These are phyloP conservation scores for Chrysosphaeria jannelii DNA, from an alignment of 2,329 filamentous ascomycete species.

Conservation along the genomic window DNA sequence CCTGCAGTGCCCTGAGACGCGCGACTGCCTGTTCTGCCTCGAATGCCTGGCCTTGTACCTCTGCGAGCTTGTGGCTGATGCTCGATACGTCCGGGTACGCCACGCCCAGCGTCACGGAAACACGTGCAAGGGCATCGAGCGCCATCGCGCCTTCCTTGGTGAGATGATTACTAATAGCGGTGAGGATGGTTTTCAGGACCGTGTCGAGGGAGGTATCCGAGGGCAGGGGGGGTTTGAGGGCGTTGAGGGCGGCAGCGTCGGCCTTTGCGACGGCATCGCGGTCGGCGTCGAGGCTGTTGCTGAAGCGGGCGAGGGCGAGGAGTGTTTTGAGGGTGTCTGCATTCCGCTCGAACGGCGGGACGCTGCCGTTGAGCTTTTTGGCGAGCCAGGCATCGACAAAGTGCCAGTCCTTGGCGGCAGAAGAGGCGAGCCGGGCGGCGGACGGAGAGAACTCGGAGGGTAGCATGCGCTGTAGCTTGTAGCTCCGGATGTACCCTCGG, in stretches of 20 bases:
- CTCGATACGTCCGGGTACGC: slow-evolving; percentile 16
- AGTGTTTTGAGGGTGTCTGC: slow-evolving; percentile 51
- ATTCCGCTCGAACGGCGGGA: slow-evolving; percentile 56
- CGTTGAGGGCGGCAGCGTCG: slow-evolving; percentile 26
- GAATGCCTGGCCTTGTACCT: slow-evolving; percentile 15
- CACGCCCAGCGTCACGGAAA: slow-evolving; percentile 18
- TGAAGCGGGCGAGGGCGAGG: slow-evolving; percentile 40
- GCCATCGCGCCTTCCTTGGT: slow-evolving; percentile 21
- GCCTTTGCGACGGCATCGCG: slow-evolving; percentile 23
- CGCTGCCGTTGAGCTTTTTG: slow-evolving; percentile 31
- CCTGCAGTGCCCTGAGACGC: slow-evolving; percentile 23
- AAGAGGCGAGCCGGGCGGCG: slow-evolving; percentile 42
- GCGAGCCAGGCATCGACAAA: slow-evolving; percentile 63
- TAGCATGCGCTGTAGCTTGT: too few relatives aligned
- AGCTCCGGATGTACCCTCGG: too few relatives aligned
- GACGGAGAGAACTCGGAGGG: slow-evolving; percentile 44
- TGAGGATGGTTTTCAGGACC: slow-evolving; percentile 13
- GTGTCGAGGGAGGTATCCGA: too few relatives aligned
- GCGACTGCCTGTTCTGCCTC: slow-evolving; percentile 23
- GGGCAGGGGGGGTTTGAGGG: too few relatives aligned
- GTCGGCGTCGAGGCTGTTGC: slow-evolving; percentile 52
- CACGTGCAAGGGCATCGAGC: slow-evolving; percentile 24
- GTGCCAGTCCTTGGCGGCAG: slow-evolving; percentile 71
- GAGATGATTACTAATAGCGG: slow-evolving; percentile 22
- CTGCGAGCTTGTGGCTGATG: slow-evolving; percentile 21